phyloP scores from a whole-genome alignment of 164 flowering plant species.

The Berberis thunbergii region DNA sequence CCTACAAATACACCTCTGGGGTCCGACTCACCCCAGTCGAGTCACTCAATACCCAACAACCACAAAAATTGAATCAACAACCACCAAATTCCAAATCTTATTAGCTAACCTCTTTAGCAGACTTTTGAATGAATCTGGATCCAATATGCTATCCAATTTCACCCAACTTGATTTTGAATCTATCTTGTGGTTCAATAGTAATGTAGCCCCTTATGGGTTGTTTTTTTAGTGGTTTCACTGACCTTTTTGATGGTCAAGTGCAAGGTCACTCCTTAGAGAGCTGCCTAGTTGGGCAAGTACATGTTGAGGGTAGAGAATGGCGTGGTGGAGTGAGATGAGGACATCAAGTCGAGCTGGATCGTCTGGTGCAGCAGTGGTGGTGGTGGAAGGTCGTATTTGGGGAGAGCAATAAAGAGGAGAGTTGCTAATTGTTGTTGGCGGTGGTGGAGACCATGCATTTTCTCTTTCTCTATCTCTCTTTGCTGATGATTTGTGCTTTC shows the following conservation, averaged over 20 bases:
- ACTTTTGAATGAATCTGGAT: constrained; percentile 69
- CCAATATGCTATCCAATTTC: constrained; percentile 33
- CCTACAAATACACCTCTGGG: too few species aligned
- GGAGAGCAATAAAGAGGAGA: constrained; percentile 67
- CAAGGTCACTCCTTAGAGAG: constrained; percentile 78
- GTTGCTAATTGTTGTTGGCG: constrained; percentile 83
- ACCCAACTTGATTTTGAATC: constrained; percentile 21
- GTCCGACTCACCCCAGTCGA: too few species aligned
- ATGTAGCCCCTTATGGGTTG: constrained; percentile 40
- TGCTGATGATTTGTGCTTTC: background rate
- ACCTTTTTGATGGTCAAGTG: constrained; percentile 49
- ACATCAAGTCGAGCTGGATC: constrained; percentile 62
- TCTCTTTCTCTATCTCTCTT: constrained; percentile 5
- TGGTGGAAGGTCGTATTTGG: constrained; percentile 35
- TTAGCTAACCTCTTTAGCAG: constrained; percentile 67
- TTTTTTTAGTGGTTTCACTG: constrained; percentile 24
- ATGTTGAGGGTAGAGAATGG: constrained; percentile 34
- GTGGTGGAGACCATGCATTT: constrained; percentile 86
- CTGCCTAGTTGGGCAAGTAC: constrained; percentile 36
- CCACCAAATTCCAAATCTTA: constrained; percentile 33
- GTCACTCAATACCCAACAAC: too few species aligned
- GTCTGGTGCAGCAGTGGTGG: constrained; percentile 14
- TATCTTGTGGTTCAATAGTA: constrained; percentile 40
- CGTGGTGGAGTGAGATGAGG: constrained; percentile 68
- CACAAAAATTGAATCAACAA: too few species aligned